Conservation (phyloP, 345 rosid species). For the Citrus unshiu region DNA sequence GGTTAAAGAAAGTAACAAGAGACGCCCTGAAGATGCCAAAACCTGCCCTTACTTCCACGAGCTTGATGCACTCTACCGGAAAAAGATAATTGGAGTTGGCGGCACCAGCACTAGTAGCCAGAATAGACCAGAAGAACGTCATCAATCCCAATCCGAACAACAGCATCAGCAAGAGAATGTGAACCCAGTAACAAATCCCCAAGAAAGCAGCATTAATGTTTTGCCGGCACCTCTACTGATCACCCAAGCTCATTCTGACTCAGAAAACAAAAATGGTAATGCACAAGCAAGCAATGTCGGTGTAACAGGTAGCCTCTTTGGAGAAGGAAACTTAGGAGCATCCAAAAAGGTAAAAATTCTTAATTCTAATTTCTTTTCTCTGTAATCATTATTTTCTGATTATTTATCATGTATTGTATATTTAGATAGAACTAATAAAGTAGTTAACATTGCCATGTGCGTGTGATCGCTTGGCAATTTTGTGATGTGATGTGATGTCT, state of each 20-base stretch:
- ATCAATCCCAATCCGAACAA: background rate
- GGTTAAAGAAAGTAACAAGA: constrained; percentile 79
- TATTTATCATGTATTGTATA: background rate
- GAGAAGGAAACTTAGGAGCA: constrained; percentile 37
- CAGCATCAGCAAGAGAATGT: constrained; percentile 17
- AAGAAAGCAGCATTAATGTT: constrained; percentile 8
- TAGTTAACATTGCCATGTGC: background rate
- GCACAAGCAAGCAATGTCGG: constrained; percentile 16
- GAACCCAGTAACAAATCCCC: constrained; percentile 23
- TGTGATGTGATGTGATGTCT: constrained; percentile 8
- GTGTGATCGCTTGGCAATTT: background rate
- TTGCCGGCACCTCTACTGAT: constrained; percentile 2
- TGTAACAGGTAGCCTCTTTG: constrained; percentile 17
- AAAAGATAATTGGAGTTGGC: constrained; percentile 39
- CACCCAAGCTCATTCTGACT: constrained; percentile 4
- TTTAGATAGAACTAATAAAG: background rate
- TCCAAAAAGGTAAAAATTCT: constrained; percentile 39
- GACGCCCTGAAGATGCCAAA: constrained; percentile 82
- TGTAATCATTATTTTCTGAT: background rate
- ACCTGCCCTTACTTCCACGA: constrained; percentile 88
- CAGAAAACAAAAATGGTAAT: constrained; percentile 19
- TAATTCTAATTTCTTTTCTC: background rate
- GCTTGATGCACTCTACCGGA: constrained; percentile 67
- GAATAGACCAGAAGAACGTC: constrained; percentile 13
- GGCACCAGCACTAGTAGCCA: constrained; percentile 17